Conservation (phyloP, 352 stramenopile species). For the Aphanomyces astaci region DNA sequence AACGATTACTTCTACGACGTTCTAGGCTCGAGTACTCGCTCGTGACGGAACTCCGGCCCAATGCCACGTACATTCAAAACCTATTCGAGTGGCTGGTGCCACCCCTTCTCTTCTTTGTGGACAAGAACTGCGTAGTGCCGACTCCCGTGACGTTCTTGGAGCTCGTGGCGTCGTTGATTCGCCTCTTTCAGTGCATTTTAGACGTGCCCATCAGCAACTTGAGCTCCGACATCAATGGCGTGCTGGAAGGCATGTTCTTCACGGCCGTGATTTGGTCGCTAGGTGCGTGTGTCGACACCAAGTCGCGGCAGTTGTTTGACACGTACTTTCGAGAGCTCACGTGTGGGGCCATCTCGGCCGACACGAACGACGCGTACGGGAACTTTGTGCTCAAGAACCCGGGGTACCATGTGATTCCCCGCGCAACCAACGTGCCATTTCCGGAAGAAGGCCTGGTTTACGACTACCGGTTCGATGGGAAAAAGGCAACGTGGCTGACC, state of each 20-base stretch:
- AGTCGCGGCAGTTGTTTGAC: slow-evolving; percentile 78
- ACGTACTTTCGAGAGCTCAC: slow-evolving; percentile 73
- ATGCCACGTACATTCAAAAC: slow-evolving; percentile 49
- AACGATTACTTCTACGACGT: too few species aligned
- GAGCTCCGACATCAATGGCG: slow-evolving; percentile 53
- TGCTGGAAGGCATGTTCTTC: slow-evolving; percentile 83
- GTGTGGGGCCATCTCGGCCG: slow-evolving; percentile 30
- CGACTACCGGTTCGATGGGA: slow-evolving; percentile 87
- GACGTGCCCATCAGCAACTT: slow-evolving; percentile 40
- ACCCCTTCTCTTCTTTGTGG: slow-evolving; percentile 87
- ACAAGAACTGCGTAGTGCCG: slow-evolving; percentile 79
- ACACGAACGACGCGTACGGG: slow-evolving; percentile 38
- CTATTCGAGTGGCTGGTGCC: slow-evolving; percentile 88
- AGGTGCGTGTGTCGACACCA: slow-evolving; percentile 84
- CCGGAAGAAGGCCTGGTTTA: slow-evolving; percentile 76
- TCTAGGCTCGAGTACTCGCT: slow-evolving; percentile 27
- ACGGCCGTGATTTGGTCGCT: slow-evolving; percentile 87
- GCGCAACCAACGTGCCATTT: slow-evolving; percentile 34
- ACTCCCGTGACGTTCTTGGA: slow-evolving; percentile 86
- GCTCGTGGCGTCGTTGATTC: slow-evolving; percentile 75
- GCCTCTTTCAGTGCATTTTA: slow-evolving; percentile 77
- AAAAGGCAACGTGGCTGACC: slow-evolving; percentile 70
- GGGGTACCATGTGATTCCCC: slow-evolving; percentile 39
- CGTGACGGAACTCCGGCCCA: slow-evolving; percentile 29
- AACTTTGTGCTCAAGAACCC: slow-evolving; percentile 86